These are phyloP conservation scores for Pterocarpus santalinus DNA, from an alignment of 306 rosid species.

Conservation along the genomic window DNA sequence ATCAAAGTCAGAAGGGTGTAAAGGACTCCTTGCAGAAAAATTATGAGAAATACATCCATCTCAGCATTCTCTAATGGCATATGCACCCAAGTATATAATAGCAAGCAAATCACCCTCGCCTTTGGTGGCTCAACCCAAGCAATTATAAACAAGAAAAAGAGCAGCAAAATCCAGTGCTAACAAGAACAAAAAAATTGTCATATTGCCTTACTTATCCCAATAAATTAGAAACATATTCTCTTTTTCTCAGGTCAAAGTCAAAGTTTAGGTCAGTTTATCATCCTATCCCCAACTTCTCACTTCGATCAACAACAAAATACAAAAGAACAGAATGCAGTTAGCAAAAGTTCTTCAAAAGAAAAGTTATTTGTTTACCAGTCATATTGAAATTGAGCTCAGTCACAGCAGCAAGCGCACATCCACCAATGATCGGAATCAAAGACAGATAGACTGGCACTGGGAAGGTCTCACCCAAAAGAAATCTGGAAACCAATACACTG, in stretches of 20 bases:
- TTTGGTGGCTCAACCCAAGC: neutral
- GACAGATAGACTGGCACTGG: constrained; percentile 81
- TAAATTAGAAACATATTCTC: constrained; percentile 21
- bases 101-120: neutral
- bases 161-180: neutral
- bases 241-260: neutral
- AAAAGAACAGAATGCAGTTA: neutral
- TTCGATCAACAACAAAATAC: neutral
- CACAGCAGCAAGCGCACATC: constrained; percentile 90
- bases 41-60: constrained; percentile 10
- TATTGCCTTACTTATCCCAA: neutral
- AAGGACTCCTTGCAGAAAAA: constrained; percentile 6
- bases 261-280: neutral
- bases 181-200: neutral
- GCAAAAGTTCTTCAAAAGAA: neutral
- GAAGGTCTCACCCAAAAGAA: constrained; percentile 82
- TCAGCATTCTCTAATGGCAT: constrained; percentile 16
- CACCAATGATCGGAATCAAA: constrained; percentile 90
- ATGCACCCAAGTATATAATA: neutral
- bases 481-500: constrained; percentile 86
- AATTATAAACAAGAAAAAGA: neutral
- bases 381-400: constrained; percentile 97
- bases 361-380: constrained; percentile 65
- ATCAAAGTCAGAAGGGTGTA: constrained; percentile 28
- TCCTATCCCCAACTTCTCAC: constrained; percentile 9